Percentiles rank a stretch among this genome's conserved stretches.
phyloP scores from a whole-genome alignment of 768 basidiomycete genomes.

The Auricularia auricula-judae region DNA sequence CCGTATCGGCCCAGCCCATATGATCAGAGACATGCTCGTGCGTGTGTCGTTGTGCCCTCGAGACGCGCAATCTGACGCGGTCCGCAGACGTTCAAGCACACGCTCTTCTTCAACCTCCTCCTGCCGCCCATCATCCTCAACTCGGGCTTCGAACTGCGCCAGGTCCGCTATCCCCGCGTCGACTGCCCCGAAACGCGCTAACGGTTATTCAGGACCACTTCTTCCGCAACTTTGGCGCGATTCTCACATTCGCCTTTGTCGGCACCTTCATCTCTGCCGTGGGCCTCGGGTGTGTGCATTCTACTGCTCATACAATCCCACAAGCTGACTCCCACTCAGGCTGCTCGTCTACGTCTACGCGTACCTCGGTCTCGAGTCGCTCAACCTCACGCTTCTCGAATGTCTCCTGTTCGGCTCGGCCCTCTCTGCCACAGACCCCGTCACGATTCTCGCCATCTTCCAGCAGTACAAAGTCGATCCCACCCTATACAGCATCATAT shows the following conservation, averaged over 20 bases:
- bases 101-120: conserved; percentile 95
- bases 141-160: conserved; percentile 95
- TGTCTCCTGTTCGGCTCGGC: conserved; percentile 96
- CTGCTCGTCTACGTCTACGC: conserved; percentile 92
- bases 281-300: conserved; percentile 73
- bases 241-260: conserved; percentile 83
- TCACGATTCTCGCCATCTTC: conserved; percentile 96
- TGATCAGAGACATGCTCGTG: conserved; percentile 97
- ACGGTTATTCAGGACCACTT: conserved; percentile 71
- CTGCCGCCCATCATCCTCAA: conserved; percentile 97
- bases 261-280: conserved; percentile 96
- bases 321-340: conserved; percentile 50
- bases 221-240: conserved; percentile 96
- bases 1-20: conserved; percentile 79
- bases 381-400: conserved; percentile 79
- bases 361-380: conserved; percentile 80
- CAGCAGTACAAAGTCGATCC: conserved; percentile 98
- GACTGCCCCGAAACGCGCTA: not conserved
- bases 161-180: conserved; percentile 38
- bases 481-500: conserved; percentile 93
- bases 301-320: conserved; percentile 1
- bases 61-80: not conserved
- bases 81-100: conserved; percentile 84
- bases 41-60: conserved; percentile 23
- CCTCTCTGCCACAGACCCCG: conserved; percentile 93